Conservation (phyloP, 768 basidiomycete genomes). For the Lentinula guzmanii region DNA sequence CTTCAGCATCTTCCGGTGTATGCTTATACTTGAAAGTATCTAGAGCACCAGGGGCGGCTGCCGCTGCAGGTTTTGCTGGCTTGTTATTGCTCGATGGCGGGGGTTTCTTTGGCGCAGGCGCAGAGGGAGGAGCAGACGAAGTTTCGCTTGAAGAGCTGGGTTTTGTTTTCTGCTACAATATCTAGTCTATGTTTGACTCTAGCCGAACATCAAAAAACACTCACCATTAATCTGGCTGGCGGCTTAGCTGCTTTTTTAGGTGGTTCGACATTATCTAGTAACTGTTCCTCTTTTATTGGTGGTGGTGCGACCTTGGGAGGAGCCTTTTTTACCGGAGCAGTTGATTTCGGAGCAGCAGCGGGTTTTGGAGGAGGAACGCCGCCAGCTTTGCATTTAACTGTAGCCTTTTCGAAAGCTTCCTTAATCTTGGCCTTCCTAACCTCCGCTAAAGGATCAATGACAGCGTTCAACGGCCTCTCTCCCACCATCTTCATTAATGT, state of each 20-base stretch:
- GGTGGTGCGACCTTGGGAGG: constrained; percentile 11
- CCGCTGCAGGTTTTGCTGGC: constrained; percentile 40
- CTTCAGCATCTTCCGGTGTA: constrained; percentile 88
- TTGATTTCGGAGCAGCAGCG: constrained; percentile 22
- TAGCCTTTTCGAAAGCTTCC: constrained; percentile 87
- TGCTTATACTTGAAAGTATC: constrained; percentile 92
- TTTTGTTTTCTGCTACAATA: constrained; percentile 45
- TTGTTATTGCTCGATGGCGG: constrained; percentile 30
- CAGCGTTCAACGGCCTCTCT: constrained; percentile 82
- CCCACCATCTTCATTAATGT: constrained; percentile 96
- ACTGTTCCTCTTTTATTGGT: constrained; percentile 16
- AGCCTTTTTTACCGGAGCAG: constrained; percentile 25
- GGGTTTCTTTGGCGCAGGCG: constrained; percentile 37
- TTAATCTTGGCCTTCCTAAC: constrained; percentile 88
- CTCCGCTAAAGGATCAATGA: constrained; percentile 82
- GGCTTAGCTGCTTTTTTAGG: constrained; percentile 37
- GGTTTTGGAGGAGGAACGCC: constrained; percentile 42
- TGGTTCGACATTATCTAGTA: constrained; percentile 17
- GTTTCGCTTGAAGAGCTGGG: constrained; percentile 19
- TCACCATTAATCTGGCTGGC: constrained; percentile 13
- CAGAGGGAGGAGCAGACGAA: constrained; percentile 23
- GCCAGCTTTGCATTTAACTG: constrained; percentile 82
- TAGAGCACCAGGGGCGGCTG: constrained; percentile 46
- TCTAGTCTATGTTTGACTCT: background rate
- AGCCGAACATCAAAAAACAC: background rate